Conservation (phyloP, 179 eudicot genomes). For the Dionaea muscipula region DNA sequence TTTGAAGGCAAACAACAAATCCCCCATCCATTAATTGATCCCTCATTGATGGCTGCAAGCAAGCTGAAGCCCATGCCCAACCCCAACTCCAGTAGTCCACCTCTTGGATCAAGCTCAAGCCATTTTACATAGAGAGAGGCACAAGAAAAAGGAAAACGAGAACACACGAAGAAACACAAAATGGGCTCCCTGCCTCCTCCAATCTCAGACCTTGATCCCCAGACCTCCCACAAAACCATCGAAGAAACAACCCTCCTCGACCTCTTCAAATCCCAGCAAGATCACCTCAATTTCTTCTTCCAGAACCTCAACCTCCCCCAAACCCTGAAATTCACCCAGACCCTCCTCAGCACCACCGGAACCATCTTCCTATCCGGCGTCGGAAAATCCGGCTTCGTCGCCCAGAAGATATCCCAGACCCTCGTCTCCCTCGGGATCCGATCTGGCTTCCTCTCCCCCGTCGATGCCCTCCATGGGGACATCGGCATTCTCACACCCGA, state of each 20-base stretch:
- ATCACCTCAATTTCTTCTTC: constrained; percentile 72
- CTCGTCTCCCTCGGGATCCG: constrained; percentile 61
- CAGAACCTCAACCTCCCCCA: constrained; percentile 55
- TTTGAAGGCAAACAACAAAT: no score
- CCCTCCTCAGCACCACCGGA: constrained; percentile 49
- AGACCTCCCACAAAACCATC: constrained; percentile 13
- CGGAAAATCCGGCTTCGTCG: constrained; percentile 89
- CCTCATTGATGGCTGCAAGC: no score
- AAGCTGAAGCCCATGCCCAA: no score
- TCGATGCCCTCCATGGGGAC: constrained; percentile 92
- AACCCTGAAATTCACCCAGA: constrained; percentile 62
- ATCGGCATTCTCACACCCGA: constrained; percentile 43
- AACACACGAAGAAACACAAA: no score
- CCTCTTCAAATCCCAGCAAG: constrained; percentile 82
- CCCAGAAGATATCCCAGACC: constrained; percentile 93
- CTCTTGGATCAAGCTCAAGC: no score
- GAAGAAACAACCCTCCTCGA: constrained; percentile 31
- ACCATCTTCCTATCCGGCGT: constrained; percentile 83
- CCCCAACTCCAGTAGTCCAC: no score
- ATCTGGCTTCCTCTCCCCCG: constrained; percentile 64
- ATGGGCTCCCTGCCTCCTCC: constrained; percentile 8
- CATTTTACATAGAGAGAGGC: no score
- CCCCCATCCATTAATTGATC: no score
- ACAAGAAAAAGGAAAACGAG: no score
- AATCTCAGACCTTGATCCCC: no score